Percentiles rank a stretch among this genome's conserved stretches.
phyloP scores from a whole-genome alignment of 108 stramenopile genomes.

The Nitzschia palea region DNA sequence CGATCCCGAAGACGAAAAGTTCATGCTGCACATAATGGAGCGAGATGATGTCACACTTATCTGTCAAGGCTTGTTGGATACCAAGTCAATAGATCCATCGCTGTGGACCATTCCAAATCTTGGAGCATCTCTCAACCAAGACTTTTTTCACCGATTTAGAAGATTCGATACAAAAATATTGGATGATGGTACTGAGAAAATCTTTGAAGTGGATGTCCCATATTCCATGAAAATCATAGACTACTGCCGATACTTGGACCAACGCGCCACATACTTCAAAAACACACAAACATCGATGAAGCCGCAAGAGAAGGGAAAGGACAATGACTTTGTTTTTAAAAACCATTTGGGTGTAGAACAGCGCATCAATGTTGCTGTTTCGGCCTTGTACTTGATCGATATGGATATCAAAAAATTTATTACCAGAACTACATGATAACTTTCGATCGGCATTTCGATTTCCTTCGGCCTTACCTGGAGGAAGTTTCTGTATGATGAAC shows the following conservation, averaged over 20 bases:
- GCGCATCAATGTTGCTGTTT: constrained; percentile 37
- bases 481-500: constrained; percentile 82
- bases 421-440: constrained; percentile 47
- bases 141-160: constrained; percentile 60
- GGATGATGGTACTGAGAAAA: constrained; percentile 11
- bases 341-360: constrained; percentile 41
- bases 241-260: constrained; percentile 50
- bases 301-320: background rate
- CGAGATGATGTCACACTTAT: constrained; percentile 69
- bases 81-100: constrained; percentile 15
- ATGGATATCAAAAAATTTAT: constrained; percentile 55
- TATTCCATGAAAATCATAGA: constrained; percentile 59
- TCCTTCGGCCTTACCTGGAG: constrained; percentile 71
- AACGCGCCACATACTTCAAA: constrained; percentile 4
- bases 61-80: constrained; percentile 52
- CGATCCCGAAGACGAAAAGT: constrained; percentile 37
- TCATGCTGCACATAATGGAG: constrained; percentile 66
- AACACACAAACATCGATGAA: background rate
- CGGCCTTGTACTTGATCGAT: constrained; percentile 74
- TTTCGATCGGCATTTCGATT: constrained; percentile 59
- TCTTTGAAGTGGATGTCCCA: constrained; percentile 22
- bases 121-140: constrained; percentile 29
- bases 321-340: constrained; percentile 48
- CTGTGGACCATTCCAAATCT: constrained; percentile 55
- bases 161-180: constrained; percentile 36